Evolutionary conservation across 2,329 filamentous ascomycete species (phyloP).

Genomic region (Aureobasidium sp.): DNA sequence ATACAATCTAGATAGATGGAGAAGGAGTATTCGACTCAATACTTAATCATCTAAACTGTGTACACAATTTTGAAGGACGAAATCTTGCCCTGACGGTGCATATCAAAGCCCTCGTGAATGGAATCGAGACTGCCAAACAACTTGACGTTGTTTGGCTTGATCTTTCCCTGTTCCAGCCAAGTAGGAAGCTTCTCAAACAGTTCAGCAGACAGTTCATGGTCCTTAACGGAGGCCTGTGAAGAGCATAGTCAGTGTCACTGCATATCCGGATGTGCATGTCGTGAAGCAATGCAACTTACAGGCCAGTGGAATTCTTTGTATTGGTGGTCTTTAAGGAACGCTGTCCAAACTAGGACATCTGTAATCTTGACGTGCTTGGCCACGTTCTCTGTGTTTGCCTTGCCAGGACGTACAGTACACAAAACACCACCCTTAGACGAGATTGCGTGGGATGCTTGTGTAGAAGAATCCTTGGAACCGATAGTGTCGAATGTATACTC

Average conservation of each 20-base stretch:
- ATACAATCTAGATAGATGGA: too few relatives aligned
- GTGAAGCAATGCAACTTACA: neutral
- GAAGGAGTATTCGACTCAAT: too few relatives aligned
- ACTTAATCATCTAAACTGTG: constrained; percentile 22
- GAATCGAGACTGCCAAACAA: neutral
- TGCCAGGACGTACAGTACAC: constrained; percentile 5
- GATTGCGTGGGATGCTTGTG: neutral
- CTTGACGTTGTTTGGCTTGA: constrained; percentile 5
- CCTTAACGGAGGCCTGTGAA: neutral
- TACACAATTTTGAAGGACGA: constrained; percentile 45
- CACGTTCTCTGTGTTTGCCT: neutral
- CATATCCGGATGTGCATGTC: too few relatives aligned
- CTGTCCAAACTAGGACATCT: constrained; percentile 1
- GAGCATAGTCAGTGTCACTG: neutral
- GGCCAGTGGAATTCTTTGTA: constrained; percentile 4
- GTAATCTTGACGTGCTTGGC: constrained; percentile 4
- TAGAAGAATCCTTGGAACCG: neutral
- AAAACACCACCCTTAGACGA: neutral
- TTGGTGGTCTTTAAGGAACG: constrained; percentile 2
- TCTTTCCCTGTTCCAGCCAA: neutral
- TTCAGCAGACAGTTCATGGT: constrained; percentile 3
- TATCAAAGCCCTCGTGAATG: constrained; percentile 4
- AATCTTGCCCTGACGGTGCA: constrained; percentile 38
- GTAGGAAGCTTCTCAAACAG: constrained; percentile 1
- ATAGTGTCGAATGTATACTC: constrained; percentile 38